These are phyloP conservation scores for Saturnispora dispora DNA, from an alignment of 805 yeast species.

Conservation along the genomic window DNA sequence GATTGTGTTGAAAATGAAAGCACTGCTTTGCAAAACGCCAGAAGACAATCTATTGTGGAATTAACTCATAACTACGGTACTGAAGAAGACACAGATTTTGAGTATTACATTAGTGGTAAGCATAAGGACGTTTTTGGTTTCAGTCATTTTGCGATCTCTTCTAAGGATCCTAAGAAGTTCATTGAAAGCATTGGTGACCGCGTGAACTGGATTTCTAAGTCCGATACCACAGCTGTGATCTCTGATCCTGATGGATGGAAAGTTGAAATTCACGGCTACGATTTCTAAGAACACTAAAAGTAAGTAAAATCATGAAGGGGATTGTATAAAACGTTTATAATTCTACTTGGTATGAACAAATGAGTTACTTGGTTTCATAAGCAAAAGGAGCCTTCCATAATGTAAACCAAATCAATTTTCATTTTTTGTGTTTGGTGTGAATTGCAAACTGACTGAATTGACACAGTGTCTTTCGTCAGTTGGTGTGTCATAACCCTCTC, in stretches of 20 bases:
- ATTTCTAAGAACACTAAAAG: slow-evolving; percentile 11
- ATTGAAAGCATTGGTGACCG: slow-evolving; percentile 42
- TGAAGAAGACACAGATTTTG: slow-evolving; percentile 63
- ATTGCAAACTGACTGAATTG: slow-evolving; percentile 73
- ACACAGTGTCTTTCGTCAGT: slow-evolving; percentile 94
- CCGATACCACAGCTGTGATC: slow-evolving; percentile 57
- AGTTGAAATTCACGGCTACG: slow-evolving; percentile 48
- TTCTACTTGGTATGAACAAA: neutral
- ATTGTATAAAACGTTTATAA: neutral
- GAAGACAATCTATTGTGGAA: slow-evolving; percentile 68
- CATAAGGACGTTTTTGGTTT: slow-evolving; percentile 57
- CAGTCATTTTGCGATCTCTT: slow-evolving; percentile 75
- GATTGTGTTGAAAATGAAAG: slow-evolving; percentile 36
- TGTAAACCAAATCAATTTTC: neutral
- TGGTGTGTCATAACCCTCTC: slow-evolving; percentile 84
- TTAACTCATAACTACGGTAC: slow-evolving; percentile 96
- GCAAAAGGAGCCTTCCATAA: neutral
- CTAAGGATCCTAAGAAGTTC: slow-evolving; percentile 49
- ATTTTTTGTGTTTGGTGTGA: slow-evolving; percentile 21
- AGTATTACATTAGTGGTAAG: slow-evolving; percentile 73
- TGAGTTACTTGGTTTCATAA: neutral
- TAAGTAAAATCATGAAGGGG: neutral
- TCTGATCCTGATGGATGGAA: slow-evolving; percentile 89
- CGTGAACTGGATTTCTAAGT: slow-evolving; percentile 49
- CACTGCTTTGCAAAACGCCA: slow-evolving; percentile 26